Percentiles rank a stretch among this genome's conserved stretches.
phyloP scores from a whole-genome alignment of 2,329 filamentous ascomycete species.

The Fusarium algeriense region DNA sequence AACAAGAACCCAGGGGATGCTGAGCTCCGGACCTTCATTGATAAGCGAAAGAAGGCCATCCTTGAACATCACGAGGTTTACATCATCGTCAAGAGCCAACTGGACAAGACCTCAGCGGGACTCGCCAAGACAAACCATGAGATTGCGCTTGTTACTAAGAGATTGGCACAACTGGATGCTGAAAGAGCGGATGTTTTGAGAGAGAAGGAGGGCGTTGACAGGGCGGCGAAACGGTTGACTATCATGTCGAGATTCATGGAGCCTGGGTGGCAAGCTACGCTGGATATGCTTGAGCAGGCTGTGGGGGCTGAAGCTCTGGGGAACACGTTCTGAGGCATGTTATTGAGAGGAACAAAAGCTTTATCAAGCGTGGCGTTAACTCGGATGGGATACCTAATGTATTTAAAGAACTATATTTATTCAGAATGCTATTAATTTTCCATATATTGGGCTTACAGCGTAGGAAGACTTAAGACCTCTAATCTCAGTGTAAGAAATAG shows the following conservation, averaged over 20 bases:
- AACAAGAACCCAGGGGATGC: not conserved
- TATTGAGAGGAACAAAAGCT: not conserved
- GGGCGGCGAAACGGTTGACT: not conserved
- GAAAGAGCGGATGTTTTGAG: not conserved
- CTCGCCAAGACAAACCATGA: not conserved
- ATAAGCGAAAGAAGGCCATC: not conserved
- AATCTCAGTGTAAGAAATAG: too few relatives aligned
- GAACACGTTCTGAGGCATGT: not conserved
- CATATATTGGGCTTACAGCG: too few relatives aligned
- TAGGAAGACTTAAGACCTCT: too few relatives aligned
- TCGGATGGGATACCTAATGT: not conserved
- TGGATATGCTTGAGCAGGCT: not conserved
- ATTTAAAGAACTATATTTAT: not conserved
- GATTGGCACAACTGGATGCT: not conserved
- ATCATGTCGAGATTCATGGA: slow-evolving; percentile 4
- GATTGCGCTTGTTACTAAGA: not conserved
- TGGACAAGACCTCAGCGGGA: not conserved
- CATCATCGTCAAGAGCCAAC: not conserved
- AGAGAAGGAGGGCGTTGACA: not conserved
- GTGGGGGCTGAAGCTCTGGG: not conserved
- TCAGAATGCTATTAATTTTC: too few relatives aligned
- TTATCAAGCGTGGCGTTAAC: not conserved
- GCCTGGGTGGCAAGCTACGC: not conserved
- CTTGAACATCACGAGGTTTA: not conserved
- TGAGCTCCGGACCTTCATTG: not conserved